These are phyloP conservation scores for Actinidia arguta DNA, from an alignment of 179 eudicot species.

Conservation along the genomic window DNA sequence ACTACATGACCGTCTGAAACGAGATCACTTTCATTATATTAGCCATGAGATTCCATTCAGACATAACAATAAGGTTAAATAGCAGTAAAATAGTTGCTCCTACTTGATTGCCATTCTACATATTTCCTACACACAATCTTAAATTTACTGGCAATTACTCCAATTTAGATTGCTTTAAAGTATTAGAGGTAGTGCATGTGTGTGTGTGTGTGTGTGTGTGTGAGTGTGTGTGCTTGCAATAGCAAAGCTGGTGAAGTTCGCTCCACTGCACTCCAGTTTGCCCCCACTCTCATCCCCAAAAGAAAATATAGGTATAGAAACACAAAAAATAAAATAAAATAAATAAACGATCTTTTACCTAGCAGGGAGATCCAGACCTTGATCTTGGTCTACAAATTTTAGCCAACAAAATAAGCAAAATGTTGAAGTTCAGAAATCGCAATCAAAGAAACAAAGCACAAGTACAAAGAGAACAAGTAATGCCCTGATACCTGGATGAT, in stretches of 20 bases:
- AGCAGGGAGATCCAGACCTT: constrained; percentile 46
- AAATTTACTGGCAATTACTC: no score
- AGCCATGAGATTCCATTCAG: neutral
- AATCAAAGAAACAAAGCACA: neutral
- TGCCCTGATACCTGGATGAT: constrained; percentile 59
- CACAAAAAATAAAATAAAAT: no score
- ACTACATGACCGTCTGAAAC: constrained; percentile 37
- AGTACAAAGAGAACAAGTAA: neutral
- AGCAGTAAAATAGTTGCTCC: neutral
- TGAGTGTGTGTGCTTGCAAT: no score
- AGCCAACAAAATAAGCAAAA: neutral
- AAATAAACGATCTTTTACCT: constrained; percentile 9
- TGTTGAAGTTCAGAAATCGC: constrained; percentile 9
- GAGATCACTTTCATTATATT: neutral
- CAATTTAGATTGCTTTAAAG: neutral
- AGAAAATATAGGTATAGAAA: no score
- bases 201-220: neutral
- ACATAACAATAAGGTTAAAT: neutral
- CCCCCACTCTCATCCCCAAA: no score
- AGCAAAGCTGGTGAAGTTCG: no score
- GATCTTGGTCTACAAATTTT: constrained; percentile 60
- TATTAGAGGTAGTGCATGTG: neutral
- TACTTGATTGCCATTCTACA: no score
- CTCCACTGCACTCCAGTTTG: no score
- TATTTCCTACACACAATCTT: no score